Evolutionary conservation across 169 alveolate genomes (phyloP).

Genomic region (Cryptosporidium ryanae): DNA sequence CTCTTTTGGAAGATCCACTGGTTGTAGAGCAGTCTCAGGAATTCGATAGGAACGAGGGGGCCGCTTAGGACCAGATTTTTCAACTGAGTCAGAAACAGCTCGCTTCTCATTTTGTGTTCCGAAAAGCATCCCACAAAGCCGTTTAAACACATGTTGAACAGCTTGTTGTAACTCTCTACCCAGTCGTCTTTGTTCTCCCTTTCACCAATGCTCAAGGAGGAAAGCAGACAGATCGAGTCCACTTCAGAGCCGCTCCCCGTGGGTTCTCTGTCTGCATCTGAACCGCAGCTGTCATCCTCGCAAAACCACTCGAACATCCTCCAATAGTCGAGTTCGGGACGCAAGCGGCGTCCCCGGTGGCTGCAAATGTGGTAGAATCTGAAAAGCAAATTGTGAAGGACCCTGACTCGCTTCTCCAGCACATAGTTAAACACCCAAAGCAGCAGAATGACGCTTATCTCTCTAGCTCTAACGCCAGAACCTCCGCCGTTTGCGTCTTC

Average conservation of each 20-base stretch:
- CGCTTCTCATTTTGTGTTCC: conserved; percentile 16
- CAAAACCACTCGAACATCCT: conserved; percentile 13
- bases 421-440: conserved; percentile 51
- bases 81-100: conserved; percentile 18
- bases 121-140: conserved; percentile 25
- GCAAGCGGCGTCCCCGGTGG: neutral
- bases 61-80: conserved; percentile 35
- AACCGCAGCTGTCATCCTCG: neutral
- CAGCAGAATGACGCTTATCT: conserved; percentile 13
- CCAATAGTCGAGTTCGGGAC: neutral
- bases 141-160: conserved; percentile 32
- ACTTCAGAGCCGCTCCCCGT: too few species aligned
- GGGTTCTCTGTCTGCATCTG: neutral
- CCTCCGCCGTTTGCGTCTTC: neutral
- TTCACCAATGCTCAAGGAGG: too few species aligned
- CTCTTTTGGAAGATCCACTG: conserved; percentile 16
- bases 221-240: too few species aligned
- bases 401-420: conserved; percentile 32
- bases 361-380: conserved; percentile 29
- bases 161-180: conserved; percentile 12
- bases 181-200: neutral
- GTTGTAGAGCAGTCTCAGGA: conserved; percentile 30
- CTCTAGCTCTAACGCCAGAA: neutral
- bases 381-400: conserved; percentile 36
- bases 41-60: conserved; percentile 24